phyloP scores from a whole-genome alignment of 768 basidiomycete species.

The Panaeolus cyanescens region DNA sequence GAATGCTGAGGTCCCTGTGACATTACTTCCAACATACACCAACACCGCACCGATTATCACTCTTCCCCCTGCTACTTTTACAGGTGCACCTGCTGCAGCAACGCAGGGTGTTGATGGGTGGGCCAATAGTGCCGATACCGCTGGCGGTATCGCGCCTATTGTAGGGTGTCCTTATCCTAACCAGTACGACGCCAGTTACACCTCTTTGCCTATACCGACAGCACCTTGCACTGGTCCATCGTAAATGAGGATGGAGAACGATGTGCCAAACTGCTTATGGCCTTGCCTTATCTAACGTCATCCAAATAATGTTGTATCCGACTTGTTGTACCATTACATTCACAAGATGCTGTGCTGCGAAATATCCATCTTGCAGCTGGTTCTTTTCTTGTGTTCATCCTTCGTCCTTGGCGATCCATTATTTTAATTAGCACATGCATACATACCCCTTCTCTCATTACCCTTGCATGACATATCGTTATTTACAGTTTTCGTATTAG shows the following conservation, averaged over 20 bases:
- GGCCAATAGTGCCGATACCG: slow-evolving; percentile 54
- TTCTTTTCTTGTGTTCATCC: no score
- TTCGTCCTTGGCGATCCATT: no score
- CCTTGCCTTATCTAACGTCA: background rate
- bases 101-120: slow-evolving; percentile 56
- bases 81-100: slow-evolving; percentile 36
- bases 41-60: slow-evolving; percentile 59
- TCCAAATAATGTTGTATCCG: background rate
- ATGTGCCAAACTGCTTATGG: background rate
- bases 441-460: no score
- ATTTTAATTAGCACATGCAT: no score
- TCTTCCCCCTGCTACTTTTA: slow-evolving; percentile 54
- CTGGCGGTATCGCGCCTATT: slow-evolving; percentile 44
- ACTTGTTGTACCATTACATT: background rate
- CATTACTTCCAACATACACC: slow-evolving; percentile 62
- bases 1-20: slow-evolving; percentile 27
- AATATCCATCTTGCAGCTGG: no score
- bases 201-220: slow-evolving; percentile 23
- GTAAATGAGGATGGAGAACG: background rate
- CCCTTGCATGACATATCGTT: no score
- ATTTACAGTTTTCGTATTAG: no score
- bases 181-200: slow-evolving; percentile 35
- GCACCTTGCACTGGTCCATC: slow-evolving; percentile 26
- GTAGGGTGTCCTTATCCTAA: slow-evolving; percentile 58
- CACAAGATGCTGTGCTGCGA: background rate